phyloP scores from a whole-genome alignment of 75 land plant species.

The Sequoia sempervirens region DNA sequence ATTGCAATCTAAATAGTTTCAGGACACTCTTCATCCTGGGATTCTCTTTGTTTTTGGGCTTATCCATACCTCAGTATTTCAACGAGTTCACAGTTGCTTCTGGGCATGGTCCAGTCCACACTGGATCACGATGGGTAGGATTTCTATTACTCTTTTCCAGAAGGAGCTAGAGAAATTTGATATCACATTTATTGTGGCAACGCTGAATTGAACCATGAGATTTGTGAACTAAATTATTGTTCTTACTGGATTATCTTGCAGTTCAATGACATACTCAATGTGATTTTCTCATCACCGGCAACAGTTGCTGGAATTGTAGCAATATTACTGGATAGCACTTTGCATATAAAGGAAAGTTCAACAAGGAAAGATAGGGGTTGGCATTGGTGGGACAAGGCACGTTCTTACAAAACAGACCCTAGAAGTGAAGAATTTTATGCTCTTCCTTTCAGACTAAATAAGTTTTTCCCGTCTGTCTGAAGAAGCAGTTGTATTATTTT shows the following conservation, averaged over 20 bases:
- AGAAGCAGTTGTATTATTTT: neutral
- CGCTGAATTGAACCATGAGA: neutral
- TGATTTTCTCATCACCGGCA: conserved; percentile 73
- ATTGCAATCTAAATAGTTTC: conserved; percentile 77
- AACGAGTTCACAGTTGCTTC: conserved; percentile 40
- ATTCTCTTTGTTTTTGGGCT: conserved; percentile 75
- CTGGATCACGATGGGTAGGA: conserved; percentile 61
- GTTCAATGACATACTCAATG: conserved; percentile 93
- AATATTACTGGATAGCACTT: conserved; percentile 56
- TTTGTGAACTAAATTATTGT: neutral
- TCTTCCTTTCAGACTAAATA: conserved; percentile 80
- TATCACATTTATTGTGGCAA: no score
- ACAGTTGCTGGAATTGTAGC: conserved; percentile 69
- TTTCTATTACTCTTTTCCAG: neutral
- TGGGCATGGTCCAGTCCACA: conserved; percentile 72
- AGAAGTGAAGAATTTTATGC: conserved; percentile 91
- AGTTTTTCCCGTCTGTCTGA: conserved; percentile 73
- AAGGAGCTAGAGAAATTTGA: neutral
- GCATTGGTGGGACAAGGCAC: conserved; percentile 85
- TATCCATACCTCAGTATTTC: conserved; percentile 90
- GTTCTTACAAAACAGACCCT: conserved; percentile 58
- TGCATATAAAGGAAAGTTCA: conserved; percentile 31
- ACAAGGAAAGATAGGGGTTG: conserved; percentile 73
- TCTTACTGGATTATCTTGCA: conserved; percentile 19
- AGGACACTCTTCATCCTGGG: conserved; percentile 82